A percentile compares a stretch with the other conserved stretches of the same genome.
Evolutionary conservation across 2,329 filamentous ascomycete species (phyloP).

Genomic region (Coniella vitis): DNA sequence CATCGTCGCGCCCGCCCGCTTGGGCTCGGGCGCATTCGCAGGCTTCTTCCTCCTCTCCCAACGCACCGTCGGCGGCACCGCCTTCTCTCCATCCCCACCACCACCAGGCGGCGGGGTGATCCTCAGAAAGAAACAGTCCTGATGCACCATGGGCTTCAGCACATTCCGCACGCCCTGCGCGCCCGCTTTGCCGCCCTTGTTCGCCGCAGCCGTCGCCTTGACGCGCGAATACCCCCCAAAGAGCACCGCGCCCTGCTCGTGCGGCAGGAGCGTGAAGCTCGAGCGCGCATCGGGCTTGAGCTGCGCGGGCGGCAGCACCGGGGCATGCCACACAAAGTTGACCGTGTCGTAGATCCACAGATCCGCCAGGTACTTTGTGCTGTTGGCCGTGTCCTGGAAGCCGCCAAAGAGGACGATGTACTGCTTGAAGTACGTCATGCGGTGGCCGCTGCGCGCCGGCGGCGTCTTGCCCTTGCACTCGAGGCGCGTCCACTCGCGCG

Average conservation of each 20-base stretch:
- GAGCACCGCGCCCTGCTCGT: slow-evolving; percentile 81
- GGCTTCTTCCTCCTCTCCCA: slow-evolving; percentile 95
- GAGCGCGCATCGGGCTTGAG: slow-evolving; percentile 86
- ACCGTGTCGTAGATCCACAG: slow-evolving; percentile 93
- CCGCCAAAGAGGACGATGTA: slow-evolving; percentile 94
- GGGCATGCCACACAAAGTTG: slow-evolving; percentile 77
- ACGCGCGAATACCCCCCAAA: slow-evolving; percentile 93
- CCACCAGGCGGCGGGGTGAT: slow-evolving; percentile 67
- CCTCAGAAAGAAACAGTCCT: slow-evolving; percentile 89
- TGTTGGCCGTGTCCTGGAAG: slow-evolving; percentile 93
- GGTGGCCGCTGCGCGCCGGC: slow-evolving; percentile 80
- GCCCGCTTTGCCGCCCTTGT: slow-evolving; percentile 58
- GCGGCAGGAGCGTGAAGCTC: slow-evolving; percentile 85
- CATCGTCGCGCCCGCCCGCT: slow-evolving; percentile 88
- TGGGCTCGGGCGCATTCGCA: slow-evolving; percentile 76
- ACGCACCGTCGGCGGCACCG: slow-evolving; percentile 61
- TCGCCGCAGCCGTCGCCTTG: slow-evolving; percentile 58
- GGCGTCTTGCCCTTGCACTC: slow-evolving; percentile 74
- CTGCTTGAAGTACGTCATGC: slow-evolving; percentile 96
- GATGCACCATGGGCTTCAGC: slow-evolving; percentile 81
- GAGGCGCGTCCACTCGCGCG: slow-evolving; percentile 84
- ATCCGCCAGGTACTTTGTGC: slow-evolving; percentile 89
- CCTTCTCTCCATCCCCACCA: slow-evolving; percentile 46
- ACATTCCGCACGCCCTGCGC: slow-evolving; percentile 61
- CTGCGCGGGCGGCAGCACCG: slow-evolving; percentile 66